These are phyloP conservation scores for Globisporangium recalcitrans DNA, from an alignment of 352 stramenopile genomes.

Conservation along the genomic window DNA sequence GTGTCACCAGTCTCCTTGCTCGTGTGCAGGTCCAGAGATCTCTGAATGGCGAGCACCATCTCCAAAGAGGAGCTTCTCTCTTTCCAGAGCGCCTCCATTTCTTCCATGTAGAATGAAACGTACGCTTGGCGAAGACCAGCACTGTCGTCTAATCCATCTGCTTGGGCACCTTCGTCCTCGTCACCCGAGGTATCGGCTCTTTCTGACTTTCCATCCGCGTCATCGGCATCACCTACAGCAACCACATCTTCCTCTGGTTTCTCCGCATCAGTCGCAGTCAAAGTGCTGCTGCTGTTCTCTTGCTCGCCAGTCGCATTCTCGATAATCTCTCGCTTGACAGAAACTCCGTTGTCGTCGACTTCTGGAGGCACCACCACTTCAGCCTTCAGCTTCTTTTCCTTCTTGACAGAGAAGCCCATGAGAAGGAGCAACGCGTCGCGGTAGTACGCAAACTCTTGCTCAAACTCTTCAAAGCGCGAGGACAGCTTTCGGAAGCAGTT, in stretches of 20 bases:
- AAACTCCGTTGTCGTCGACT: constrained; percentile 20
- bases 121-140: constrained; percentile 57
- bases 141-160: constrained; percentile 34
- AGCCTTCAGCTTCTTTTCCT: constrained; percentile 10
- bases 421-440: constrained; percentile 50
- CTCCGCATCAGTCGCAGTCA: neutral
- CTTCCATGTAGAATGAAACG: constrained; percentile 71
- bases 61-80: constrained; percentile 71
- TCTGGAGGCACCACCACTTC: constrained; percentile 21
- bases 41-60: constrained; percentile 67
- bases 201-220: constrained; percentile 7
- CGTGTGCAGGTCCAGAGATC: constrained; percentile 32
- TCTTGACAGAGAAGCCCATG: constrained; percentile 16
- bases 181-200: constrained; percentile 4
- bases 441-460: constrained; percentile 80
- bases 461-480: constrained; percentile 63
- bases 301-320: constrained; percentile 4
- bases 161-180: neutral
- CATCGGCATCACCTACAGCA: constrained; percentile 1
- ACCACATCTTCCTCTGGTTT: neutral
- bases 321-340: constrained; percentile 50
- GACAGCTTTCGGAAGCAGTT: constrained; percentile 59
- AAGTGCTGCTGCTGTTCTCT: neutral
- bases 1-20: constrained; percentile 3
- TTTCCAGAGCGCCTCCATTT: constrained; percentile 81